Evolutionary conservation across 305 asterid genomes (phyloP), one percentile per base, ranked within the genome.

Genomic region (Fraxinus greggii): DNA sequence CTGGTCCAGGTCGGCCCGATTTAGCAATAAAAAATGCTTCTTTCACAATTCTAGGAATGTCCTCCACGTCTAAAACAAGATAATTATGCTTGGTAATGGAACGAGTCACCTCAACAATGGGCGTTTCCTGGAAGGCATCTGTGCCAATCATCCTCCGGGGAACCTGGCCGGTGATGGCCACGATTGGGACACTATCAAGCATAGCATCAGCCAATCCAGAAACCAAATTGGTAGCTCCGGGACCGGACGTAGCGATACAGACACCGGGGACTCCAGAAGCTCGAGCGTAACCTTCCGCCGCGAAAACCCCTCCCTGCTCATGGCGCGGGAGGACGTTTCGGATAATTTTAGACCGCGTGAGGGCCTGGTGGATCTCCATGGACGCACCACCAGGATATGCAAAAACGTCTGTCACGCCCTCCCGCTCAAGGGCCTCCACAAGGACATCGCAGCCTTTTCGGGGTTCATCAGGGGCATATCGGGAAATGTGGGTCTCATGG

Each of bases 241-340:
- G 96, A 17, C 96, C 94, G 9, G 96, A 92, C 32, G 96, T 89
- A 42, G 93, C 92, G 38, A 92, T 90, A 84, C 94, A 92, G 19
- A 92, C 94, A 10, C 94, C 94, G 5, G 93, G 93, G 0, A 70
- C 3, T 12, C 94, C 96, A 24, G 93, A 87, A 26, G 94, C 94
- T 28, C 92, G 92, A 26, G 94, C 94, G 79, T 92, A 92, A 1
- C 96, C 94, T 87, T 92, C 93, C 15, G 96, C 96, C 0, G 96
- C 96, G 77, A 92, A 92, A 24, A 92, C 87, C 1, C 96, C 93
- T 15, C 96, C 94, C 85, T 92, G 94, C 77, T 92, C 95, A 61
- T 90, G 95, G 79, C 95, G 92, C 59, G 95, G 93, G 9, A 90
- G 90, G 70, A 88, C 88, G 82, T 89, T 92, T 8, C 92, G 90